These are phyloP conservation scores for Chenopodium album DNA, from an alignment of 148 eudicot species.

Conservation along the genomic window DNA sequence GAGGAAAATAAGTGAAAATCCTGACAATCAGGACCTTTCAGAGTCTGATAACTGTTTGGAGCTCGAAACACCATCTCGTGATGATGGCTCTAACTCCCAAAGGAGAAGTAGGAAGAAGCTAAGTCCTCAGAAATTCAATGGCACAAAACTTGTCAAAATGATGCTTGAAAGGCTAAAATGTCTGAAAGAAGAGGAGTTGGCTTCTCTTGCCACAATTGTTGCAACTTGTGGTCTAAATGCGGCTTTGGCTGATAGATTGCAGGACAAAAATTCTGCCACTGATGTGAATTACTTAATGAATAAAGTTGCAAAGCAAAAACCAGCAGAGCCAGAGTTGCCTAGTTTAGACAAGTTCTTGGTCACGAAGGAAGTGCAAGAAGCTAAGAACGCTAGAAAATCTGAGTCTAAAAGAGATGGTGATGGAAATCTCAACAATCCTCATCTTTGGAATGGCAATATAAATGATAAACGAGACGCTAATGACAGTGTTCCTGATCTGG, in stretches of 20 bases:
- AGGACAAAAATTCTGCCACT: conserved; percentile 18
- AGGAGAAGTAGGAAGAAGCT: conserved; percentile 39
- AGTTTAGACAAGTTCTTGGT: conserved; percentile 80
- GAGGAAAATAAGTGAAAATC: conserved; percentile 72
- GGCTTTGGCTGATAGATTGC: conserved; percentile 50
- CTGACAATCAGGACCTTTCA: conserved; percentile 46
- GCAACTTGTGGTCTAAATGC: conserved; percentile 95
- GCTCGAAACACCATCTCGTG: conserved; percentile 30
- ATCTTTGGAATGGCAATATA: not conserved
- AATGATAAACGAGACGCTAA: conserved; percentile 15
- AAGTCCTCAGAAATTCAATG: conserved; percentile 48
- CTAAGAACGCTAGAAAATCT: conserved; percentile 56
- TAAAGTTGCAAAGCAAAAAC: conserved; percentile 34
- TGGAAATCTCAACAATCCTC: not conserved
- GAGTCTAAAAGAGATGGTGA: conserved; percentile 26
- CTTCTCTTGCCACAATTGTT: conserved; percentile 88
- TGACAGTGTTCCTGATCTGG: conserved; percentile 39
- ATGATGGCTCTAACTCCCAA: conserved; percentile 32
- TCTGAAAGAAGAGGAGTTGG: conserved; percentile 83
- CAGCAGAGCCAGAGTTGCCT: conserved; percentile 52
- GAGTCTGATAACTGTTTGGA: conserved; percentile 56
- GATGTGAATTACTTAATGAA: conserved; percentile 20
- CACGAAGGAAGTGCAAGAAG: conserved; percentile 74
- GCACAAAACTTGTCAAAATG: conserved; percentile 55
- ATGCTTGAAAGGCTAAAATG: conserved; percentile 79